Percentiles rank a stretch among this genome's conserved stretches.
Conservation (phyloP, 2,329 filamentous ascomycete species). For the Xylaria digitata region DNA sequence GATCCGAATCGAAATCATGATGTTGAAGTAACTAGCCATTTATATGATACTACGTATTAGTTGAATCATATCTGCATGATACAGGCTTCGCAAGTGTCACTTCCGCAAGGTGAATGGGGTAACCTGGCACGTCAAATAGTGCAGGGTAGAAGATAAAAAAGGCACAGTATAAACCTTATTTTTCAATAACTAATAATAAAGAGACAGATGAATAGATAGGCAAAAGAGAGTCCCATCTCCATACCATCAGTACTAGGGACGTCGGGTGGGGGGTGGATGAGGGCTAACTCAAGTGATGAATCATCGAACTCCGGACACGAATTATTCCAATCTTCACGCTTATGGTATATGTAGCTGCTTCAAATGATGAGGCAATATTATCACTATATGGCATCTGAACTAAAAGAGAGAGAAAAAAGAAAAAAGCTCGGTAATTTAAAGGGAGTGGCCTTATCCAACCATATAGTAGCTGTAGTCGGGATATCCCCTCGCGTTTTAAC, state of each 20-base stretch:
- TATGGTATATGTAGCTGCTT: conserved; percentile 11
- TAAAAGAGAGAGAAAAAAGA: too few relatives aligned
- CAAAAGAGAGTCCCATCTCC: too few relatives aligned
- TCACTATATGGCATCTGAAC: background rate
- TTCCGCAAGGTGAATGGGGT: background rate
- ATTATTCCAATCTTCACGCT: background rate
- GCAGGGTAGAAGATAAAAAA: background rate
- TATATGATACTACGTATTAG: background rate
- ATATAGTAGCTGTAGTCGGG: conserved; percentile 5
- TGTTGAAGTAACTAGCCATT: background rate
- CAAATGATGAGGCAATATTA: conserved; percentile 13
- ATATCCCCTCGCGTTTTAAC: background rate
- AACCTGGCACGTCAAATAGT: background rate
- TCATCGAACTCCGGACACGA: conserved; percentile 33
- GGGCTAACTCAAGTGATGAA: conserved; percentile 31
- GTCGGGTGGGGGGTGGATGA: too few relatives aligned
- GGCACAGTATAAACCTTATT: background rate
- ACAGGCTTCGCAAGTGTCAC: background rate
- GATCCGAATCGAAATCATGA: background rate
- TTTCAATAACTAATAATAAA: background rate
- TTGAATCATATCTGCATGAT: background rate
- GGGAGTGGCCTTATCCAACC: conserved; percentile 13
- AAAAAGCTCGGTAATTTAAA: background rate
- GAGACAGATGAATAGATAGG: background rate
- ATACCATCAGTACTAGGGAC: too few relatives aligned